These are phyloP conservation scores for Zygoascus sp. DNA, from an alignment of 1,139 yeast species.

Conservation along the genomic window DNA sequence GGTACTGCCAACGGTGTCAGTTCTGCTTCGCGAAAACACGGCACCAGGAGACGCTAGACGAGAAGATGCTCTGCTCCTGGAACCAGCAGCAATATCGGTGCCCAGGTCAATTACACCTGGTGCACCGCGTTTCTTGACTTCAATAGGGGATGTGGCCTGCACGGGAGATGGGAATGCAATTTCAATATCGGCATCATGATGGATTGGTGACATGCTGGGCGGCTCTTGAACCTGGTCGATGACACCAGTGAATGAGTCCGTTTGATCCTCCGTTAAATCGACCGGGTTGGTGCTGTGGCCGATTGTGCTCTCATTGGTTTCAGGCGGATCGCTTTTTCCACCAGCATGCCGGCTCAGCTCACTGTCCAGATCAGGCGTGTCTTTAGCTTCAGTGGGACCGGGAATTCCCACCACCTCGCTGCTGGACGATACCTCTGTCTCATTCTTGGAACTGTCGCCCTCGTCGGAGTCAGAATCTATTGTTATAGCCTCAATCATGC, in stretches of 20 bases:
- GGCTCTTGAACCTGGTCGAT: too few relatives aligned
- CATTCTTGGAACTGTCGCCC: neutral
- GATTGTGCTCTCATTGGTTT: neutral
- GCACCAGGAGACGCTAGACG: conserved; percentile 8
- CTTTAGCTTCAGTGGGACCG: neutral
- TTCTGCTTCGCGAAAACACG: neutral
- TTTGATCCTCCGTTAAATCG: neutral
- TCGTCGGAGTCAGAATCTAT: neutral
- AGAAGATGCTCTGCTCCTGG: neutral
- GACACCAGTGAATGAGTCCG: too few relatives aligned
- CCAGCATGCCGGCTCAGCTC: neutral
- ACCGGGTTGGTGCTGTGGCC: neutral
- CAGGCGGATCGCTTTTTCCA: neutral
- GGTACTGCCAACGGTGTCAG: conserved; percentile 8
- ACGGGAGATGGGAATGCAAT: conserved; percentile 2
- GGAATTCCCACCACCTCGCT: neutral
- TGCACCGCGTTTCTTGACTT: neutral
- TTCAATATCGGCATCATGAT: conserved; percentile 1
- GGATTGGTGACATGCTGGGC: neutral
- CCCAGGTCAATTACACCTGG: neutral
- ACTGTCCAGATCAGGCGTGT: neutral
- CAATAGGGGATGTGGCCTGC: neutral
- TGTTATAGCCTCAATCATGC: neutral
- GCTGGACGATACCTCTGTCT: neutral
- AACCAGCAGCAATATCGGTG: neutral